Evolutionary conservation across 164 flowering plant species (phyloP), one percentile per base, ranked within the genome.

Genomic region (Stephania yunnanensis): DNA sequence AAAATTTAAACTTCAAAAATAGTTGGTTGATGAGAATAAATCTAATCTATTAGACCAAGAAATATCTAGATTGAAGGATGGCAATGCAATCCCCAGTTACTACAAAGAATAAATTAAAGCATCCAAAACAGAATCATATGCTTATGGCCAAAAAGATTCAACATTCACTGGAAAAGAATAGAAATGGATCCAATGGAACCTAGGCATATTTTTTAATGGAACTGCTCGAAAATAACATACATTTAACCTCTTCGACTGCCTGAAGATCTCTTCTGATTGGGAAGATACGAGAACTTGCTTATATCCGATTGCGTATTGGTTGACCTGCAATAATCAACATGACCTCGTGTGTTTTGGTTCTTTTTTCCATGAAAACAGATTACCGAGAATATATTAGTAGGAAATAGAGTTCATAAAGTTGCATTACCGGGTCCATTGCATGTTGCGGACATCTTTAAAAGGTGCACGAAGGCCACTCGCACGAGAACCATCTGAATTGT

Each of bases 381-480:
- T 44, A 46, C 46, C 42, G 44, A 22, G 19, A 64, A 71, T 11
- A 44, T 13, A 25, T 46, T 17, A 20, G 30, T 55, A 31, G 25
- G 46, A 48, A 55, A 55, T 22, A 36, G 8, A 25, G 52, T 17
- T 71, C 31, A 70, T 31, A 3, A 53, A 73, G 63, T n/a, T 64
- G 31, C 17, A 63, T 79, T 83, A 91, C 95, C 92, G 85, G 22
- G 76, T 83, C 11, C 61, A 68, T 73, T 73, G 46, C 65, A 86
- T 88, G 83, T 89, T 92, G 29, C 74, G 80, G 6, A 91, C 86
- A 75, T 93, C 98, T 84, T 84, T 93, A 19, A 95, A 80, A 77
- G 99, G 99, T 31, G 99, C 91, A 70, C 98, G 95, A 36, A 95
- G 95, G 71, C 99, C 99, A 81, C 98, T 93, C 63, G 96, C 98